Evolutionary conservation across 371 early-diverging fungal genomes (phyloP).

Genomic region (Smittium culicis): DNA sequence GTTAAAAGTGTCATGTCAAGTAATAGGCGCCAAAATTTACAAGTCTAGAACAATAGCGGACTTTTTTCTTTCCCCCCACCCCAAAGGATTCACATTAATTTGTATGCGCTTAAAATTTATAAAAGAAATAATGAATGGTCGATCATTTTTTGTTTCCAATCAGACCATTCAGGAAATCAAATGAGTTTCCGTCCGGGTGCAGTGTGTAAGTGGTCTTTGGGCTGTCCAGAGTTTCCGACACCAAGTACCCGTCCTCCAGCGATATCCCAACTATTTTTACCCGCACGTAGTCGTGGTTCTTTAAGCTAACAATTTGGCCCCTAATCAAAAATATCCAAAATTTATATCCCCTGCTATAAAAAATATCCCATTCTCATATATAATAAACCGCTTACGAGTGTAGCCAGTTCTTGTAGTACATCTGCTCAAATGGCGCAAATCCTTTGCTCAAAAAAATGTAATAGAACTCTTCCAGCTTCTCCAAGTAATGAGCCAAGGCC

Average conservation of each 20-base stretch:
- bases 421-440: conserved; percentile 53
- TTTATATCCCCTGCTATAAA: conserved; percentile 12
- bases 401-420: conserved; percentile 73
- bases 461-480: conserved; percentile 59
- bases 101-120: too few relatives aligned
- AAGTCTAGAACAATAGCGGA: too few relatives aligned
- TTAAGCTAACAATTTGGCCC: conserved; percentile 53
- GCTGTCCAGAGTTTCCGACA: conserved; percentile 43
- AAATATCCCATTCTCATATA: conserved; percentile 8
- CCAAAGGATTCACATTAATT: too few relatives aligned
- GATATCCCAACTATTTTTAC: conserved; percentile 66
- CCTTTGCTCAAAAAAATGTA: conserved; percentile 47
- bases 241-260: conserved; percentile 54
- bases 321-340: conserved; percentile 7
- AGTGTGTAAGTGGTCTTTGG: conserved; percentile 43
- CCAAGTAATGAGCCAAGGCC: conserved; percentile 54
- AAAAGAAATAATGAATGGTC: neutral
- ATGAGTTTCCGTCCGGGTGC: conserved; percentile 90
- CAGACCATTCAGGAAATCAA: conserved; percentile 87
- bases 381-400: conserved; percentile 43
- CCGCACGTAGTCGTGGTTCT: conserved; percentile 37
- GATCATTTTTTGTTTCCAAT: conserved; percentile 49
- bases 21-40: too few relatives aligned
- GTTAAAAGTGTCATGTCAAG: too few relatives aligned
- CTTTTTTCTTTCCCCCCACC: too few relatives aligned